Evolutionary conservation across 2,329 filamentous ascomycete species (phyloP).

Genomic region (Onygenales sp.): DNA sequence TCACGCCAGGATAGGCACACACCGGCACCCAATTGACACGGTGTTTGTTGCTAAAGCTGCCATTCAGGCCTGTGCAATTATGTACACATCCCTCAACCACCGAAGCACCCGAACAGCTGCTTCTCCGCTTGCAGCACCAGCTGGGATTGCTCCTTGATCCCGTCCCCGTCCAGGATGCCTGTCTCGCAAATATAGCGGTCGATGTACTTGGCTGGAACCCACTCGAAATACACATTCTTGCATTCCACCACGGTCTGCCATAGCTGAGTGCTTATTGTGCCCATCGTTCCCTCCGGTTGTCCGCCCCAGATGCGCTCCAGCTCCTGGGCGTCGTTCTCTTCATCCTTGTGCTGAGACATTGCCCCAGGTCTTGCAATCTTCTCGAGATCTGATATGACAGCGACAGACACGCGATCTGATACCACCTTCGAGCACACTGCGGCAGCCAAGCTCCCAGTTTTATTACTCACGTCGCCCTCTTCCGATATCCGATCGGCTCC

Average conservation of each 20-base stretch:
- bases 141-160: conserved; percentile 12
- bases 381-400: conserved; percentile 47
- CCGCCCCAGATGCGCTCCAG: conserved; percentile 22
- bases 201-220: conserved; percentile 40
- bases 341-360: conserved; percentile 35
- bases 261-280: not conserved
- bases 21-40: not conserved
- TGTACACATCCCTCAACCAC: not conserved
- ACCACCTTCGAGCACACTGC: conserved; percentile 46
- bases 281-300: not conserved
- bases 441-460: conserved; percentile 53
- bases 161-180: conserved; percentile 23
- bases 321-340: conserved; percentile 46
- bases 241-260: conserved; percentile 17
- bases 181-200: conserved; percentile 44
- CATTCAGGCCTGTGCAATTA: not conserved
- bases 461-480: conserved; percentile 55
- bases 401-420: conserved; percentile 42
- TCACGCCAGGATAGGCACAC: too few relatives aligned
- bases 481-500: conserved; percentile 55
- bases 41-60: not conserved
- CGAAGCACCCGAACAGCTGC: conserved; percentile 9
- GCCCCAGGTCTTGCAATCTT: conserved; percentile 47
- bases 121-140: conserved; percentile 5
- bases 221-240: conserved; percentile 45